These are phyloP conservation scores for Flagelloscypha sp. DNA, from an alignment of 768 basidiomycete species.

Conservation along the genomic window DNA sequence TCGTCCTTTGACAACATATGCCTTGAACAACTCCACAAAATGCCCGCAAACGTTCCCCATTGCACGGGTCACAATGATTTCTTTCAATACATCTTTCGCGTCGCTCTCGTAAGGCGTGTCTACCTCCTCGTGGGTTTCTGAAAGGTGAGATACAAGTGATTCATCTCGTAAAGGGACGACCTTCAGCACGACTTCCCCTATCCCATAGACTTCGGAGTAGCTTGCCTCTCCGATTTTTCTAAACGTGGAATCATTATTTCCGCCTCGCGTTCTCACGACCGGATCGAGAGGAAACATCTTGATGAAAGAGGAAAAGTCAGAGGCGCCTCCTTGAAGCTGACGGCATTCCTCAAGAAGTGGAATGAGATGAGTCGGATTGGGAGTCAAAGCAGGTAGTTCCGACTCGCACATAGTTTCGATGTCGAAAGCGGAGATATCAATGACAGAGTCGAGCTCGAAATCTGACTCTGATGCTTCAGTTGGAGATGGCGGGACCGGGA, in stretches of 20 bases:
- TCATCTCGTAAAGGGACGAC: constrained; percentile 71
- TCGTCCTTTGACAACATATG: constrained; percentile 78
- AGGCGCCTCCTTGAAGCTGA: constrained; percentile 50
- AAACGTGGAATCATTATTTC: constrained; percentile 32
- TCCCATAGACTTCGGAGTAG: constrained; percentile 92
- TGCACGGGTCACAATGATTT: constrained; percentile 66
- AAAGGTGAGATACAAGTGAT: constrained; percentile 12
- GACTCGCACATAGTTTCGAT: constrained; percentile 21
- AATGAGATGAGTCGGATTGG: constrained; percentile 44
- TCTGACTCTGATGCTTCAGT: constrained; percentile 49
- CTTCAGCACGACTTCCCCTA: constrained; percentile 85
- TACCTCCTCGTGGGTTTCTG: constrained; percentile 20
- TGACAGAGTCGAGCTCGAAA: constrained; percentile 40
- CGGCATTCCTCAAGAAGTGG: constrained; percentile 66
- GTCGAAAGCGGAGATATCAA: constrained; percentile 37
- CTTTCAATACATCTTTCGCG: constrained; percentile 68
- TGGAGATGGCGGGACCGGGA: constrained; percentile 43
- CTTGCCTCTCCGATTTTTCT: constrained; percentile 93
- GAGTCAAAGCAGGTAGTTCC: constrained; percentile 15
- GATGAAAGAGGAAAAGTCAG: constrained; percentile 80
- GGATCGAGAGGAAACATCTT: constrained; percentile 72
- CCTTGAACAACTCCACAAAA: constrained; percentile 73
- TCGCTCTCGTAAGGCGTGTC: constrained; percentile 67
- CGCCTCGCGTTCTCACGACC: constrained; percentile 35
- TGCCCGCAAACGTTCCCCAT: constrained; percentile 73